Base-by-base conservation (phyloP, 495 filamentous ascomycete genomes). In the Durotheca rogersii region DNA sequence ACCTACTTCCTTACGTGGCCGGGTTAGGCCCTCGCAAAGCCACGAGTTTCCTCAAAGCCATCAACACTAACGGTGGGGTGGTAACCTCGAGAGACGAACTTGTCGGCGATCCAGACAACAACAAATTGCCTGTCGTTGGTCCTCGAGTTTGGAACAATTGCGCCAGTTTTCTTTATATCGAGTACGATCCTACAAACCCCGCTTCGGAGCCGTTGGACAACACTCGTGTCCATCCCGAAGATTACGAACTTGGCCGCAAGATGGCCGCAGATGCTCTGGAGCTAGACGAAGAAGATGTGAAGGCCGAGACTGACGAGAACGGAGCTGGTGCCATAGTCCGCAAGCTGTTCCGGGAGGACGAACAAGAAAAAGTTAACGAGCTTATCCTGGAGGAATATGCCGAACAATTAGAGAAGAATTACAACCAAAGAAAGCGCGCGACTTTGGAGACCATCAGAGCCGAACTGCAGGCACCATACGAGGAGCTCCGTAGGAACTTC, bases 231-330 rank as follows among this genome's bases (percentile, higher is more conserved):
- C 93, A 98, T 62, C 93, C 93, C 5, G 93, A 97, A 76, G 93
- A 97, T 65, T 98, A 98, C 66, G 93, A 98, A 41, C 79, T 98
- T 33, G 93, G 89, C 14, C 85, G 91, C 41, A 98, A 98, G 68
- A 96, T 97, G 85, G 94, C 93, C 16, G 93, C 94, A 10, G 93
- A 98, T 76, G 94, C 93, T 32, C 73, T 97, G 34, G 91, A 95
- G 64, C 70, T 96, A 56, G 94, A 98, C 60, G 93, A 98, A 67
- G 93, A 98, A 69, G 93, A 98, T 64, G 87, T 97, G 67, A 92
- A 95, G 67, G 90, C 87, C 0, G 92, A 97, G 69, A 84, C 83
- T 5, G 86, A 93, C 54, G 89, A 95, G 61, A 86, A 88, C 42
- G 93, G 93, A 1, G 75, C 84, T 0, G 88, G 87, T 25, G 93